phyloP scores from a whole-genome alignment of 2,329 filamentous ascomycete genomes.

The Curvularia spicifera region DNA sequence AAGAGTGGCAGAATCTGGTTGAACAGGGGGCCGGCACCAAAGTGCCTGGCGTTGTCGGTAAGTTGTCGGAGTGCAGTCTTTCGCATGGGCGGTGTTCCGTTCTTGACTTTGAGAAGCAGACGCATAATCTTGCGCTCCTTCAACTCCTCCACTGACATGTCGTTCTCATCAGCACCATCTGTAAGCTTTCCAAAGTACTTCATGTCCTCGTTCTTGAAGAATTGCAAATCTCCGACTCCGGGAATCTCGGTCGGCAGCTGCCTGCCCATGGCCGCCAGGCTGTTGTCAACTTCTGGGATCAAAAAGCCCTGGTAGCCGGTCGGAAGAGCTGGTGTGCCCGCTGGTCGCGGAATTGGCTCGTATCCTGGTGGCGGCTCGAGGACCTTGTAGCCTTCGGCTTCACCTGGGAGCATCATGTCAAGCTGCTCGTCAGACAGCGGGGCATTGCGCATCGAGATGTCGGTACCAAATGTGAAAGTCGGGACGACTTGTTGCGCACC shows the following conservation, averaged over 20 bases:
- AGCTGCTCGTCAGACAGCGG: constrained; percentile 92
- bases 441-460: constrained; percentile 79
- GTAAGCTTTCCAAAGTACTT: constrained; percentile 97
- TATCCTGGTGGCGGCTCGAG: constrained; percentile 91
- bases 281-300: constrained; percentile 94
- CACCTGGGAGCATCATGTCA: constrained; percentile 85
- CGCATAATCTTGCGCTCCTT: constrained; percentile 99
- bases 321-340: constrained; percentile 75
- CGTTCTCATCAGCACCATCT: constrained; percentile 89
- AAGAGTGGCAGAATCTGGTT: constrained; percentile 95
- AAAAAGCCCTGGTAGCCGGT: constrained; percentile 80
- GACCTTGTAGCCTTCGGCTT: constrained; percentile 90
- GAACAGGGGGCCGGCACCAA: constrained; percentile 91
- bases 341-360: constrained; percentile 76
- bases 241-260: constrained; percentile 95
- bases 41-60: constrained; percentile 95
- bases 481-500: constrained; percentile 31
- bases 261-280: constrained; percentile 76
- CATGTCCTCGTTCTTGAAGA: constrained; percentile 99
- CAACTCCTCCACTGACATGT: constrained; percentile 89
- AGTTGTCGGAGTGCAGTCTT: constrained; percentile 97
- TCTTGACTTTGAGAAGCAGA: constrained; percentile 96
- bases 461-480: constrained; percentile 77
- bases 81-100: constrained; percentile 96
- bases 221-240: constrained; percentile 92